Evolutionary conservation across 2,329 filamentous ascomycete species (phyloP), one percentile per base, ranked within the genome.

Genomic region (Penicillium palitans): DNA sequence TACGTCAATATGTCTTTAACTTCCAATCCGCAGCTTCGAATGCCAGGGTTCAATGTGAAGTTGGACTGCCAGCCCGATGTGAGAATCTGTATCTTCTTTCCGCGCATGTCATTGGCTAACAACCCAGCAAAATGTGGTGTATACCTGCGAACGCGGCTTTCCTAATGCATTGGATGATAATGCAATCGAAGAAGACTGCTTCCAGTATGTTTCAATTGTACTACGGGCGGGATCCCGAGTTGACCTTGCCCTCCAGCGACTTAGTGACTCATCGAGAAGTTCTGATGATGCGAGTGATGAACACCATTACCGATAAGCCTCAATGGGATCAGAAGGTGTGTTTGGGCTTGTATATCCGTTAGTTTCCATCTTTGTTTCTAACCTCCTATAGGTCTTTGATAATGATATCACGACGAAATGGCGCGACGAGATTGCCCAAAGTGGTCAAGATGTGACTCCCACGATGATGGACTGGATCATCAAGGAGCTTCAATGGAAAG

Each of bases 401-500:
- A 67, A 75, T 3, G 35, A 65, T 0, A 73, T 76, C 44, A 65
- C 67, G 1, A 42, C 59, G 0, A 73, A 73, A 58, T 79, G 77
- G 76, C 63, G 66, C 7, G 39, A 64, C 1, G 74, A 78, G 45
- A 60, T 64, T 17, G 31, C 60, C 1, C 27, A 57, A 39, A 64
- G 65, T 44, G 61, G 58, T 12, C 48, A 64, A 35, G 66, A 71
- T 33, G 64, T 78, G 2, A 70, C 74, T 0, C 53, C 70, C 3
- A 66, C 64, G 10, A 74, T 79, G 74, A 64, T 74, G 37, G 68
- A 77, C 27, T 75, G 70, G 60, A 71, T 77, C 58, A 70, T 84
- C n/a, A 57, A 72, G n/a, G 83, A 85, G 58, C 74, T 86, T 0
- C 75, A 74, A 4, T 76, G 76, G 65, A 84, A 85, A 62, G 79